phyloP scores from a whole-genome alignment of 768 basidiomycete genomes.

The Cytidiella melzeri region DNA sequence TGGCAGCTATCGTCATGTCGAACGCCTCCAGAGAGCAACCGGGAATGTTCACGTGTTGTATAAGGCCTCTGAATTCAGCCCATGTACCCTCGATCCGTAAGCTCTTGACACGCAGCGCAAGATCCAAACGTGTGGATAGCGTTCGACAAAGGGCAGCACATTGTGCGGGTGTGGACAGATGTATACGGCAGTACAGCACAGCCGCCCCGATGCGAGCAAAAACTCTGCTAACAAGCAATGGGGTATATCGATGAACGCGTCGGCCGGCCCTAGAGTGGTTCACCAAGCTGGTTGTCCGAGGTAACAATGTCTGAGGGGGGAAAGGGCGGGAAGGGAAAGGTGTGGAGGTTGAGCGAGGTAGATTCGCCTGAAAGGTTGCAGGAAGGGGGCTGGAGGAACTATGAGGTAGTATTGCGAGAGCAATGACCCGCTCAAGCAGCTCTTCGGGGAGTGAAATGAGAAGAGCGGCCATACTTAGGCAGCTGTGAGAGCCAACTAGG shows the following conservation, averaged over 20 bases:
- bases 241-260: constrained; percentile 25
- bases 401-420: constrained; percentile 17
- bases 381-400: constrained; percentile 10
- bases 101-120: constrained; percentile 36
- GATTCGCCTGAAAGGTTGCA: constrained; percentile 1
- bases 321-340: background rate
- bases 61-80: constrained; percentile 33
- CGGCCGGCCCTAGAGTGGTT: background rate
- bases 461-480: constrained; percentile 13
- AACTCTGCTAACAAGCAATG: constrained; percentile 44
- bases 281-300: constrained; percentile 10
- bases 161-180: constrained; percentile 36
- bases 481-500: too few species aligned
- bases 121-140: constrained; percentile 30
- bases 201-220: constrained; percentile 55
- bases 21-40: constrained; percentile 30
- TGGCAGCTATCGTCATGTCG: constrained; percentile 29
- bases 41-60: constrained; percentile 22
- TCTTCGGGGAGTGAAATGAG: constrained; percentile 35
- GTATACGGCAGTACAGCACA: constrained; percentile 49
- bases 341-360: constrained; percentile 1
- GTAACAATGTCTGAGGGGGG: constrained; percentile 4
- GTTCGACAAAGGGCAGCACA: constrained; percentile 32
- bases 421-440: constrained; percentile 42
- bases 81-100: constrained; percentile 39